phyloP scores from a whole-genome alignment of 495 filamentous ascomycete genomes.

The Terfezia boudieri region DNA sequence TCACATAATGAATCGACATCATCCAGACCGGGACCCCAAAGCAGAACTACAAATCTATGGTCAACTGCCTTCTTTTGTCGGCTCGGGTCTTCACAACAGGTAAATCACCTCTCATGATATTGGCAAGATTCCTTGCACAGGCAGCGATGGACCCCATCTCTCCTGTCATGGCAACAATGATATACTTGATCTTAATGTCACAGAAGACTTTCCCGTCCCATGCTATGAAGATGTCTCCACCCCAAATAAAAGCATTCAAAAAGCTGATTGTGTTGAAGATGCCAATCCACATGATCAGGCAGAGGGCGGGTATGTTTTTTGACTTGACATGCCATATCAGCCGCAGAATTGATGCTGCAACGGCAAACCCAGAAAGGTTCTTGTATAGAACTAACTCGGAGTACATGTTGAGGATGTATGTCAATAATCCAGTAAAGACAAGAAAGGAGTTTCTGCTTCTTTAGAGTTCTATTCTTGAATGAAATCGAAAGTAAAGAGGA shows the following conservation, averaged over 20 bases:
- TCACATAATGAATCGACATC: constrained; percentile 43
- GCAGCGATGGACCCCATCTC: constrained; percentile 36
- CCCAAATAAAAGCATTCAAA: constrained; percentile 68
- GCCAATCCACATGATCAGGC: constrained; percentile 41
- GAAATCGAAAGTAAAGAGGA: no score
- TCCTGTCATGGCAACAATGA: constrained; percentile 40
- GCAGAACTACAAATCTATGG: constrained; percentile 45
- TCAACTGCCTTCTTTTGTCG: constrained; percentile 30
- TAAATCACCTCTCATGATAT: constrained; percentile 42
- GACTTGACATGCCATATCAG: constrained; percentile 24
- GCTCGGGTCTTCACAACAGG: constrained; percentile 29
- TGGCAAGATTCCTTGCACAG: constrained; percentile 55
- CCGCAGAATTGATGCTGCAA: constrained; percentile 7
- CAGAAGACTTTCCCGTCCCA: constrained; percentile 59
- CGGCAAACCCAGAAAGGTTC: constrained; percentile 5
- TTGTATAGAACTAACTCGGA: neutral
- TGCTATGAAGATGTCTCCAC: constrained; percentile 37
- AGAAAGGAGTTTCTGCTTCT: no score
- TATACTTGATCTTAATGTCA: constrained; percentile 55
- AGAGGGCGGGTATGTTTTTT: constrained; percentile 37
- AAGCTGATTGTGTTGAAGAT: constrained; percentile 44
- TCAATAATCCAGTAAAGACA: neutral
- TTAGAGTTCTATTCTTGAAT: no score
- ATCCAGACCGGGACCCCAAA: constrained; percentile 42
- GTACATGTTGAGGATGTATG: neutral